A percentile compares a stretch with the other conserved stretches of the same genome.
These are phyloP conservation scores for Triadica sebifera DNA, from an alignment of 345 rosid genomes.

Conservation along the genomic window DNA sequence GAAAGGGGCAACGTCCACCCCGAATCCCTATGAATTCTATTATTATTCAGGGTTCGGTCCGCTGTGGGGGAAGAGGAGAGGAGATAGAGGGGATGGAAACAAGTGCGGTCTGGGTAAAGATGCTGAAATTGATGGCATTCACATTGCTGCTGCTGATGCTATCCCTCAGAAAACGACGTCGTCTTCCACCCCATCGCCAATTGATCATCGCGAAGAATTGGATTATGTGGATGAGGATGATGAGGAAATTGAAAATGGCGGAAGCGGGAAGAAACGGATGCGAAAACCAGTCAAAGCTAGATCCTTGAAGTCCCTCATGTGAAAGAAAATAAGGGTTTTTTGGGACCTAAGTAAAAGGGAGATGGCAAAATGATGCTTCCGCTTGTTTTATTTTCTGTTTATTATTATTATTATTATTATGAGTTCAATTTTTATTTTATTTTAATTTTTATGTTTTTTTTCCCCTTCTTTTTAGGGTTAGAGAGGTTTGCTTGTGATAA, in stretches of 20 bases:
- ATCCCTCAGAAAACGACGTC: slow-evolving; percentile 22
- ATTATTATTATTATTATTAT: too few species aligned
- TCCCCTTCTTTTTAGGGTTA: slow-evolving; percentile 4
- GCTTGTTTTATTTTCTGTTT: not conserved
- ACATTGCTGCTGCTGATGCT: not conserved
- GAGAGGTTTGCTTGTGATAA: slow-evolving; percentile 6
- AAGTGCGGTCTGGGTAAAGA: not conserved
- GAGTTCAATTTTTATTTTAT: not conserved
- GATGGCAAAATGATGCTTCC: not conserved
- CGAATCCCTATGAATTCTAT: slow-evolving; percentile 72
- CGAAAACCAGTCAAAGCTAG: slow-evolving; percentile 84
- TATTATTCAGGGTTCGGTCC: slow-evolving; percentile 98
- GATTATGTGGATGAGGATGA: slow-evolving; percentile 41
- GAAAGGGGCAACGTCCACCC: slow-evolving; percentile 31
- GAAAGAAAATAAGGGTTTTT: slow-evolving; percentile 21
- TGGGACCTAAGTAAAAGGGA: not conserved
- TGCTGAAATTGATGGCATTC: not conserved
- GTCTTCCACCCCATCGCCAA: slow-evolving; percentile 22
- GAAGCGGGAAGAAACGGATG: slow-evolving; percentile 52
- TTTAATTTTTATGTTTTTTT: slow-evolving; percentile 9
- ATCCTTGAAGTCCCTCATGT: slow-evolving; percentile 92
- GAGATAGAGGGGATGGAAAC: slow-evolving; percentile 28
- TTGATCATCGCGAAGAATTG: slow-evolving; percentile 30
- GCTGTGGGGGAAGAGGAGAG: slow-evolving; percentile 67
- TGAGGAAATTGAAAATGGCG: slow-evolving; percentile 28